Conservation (phyloP, 257 asterid genomes). For the Eustoma russellianum region DNA sequence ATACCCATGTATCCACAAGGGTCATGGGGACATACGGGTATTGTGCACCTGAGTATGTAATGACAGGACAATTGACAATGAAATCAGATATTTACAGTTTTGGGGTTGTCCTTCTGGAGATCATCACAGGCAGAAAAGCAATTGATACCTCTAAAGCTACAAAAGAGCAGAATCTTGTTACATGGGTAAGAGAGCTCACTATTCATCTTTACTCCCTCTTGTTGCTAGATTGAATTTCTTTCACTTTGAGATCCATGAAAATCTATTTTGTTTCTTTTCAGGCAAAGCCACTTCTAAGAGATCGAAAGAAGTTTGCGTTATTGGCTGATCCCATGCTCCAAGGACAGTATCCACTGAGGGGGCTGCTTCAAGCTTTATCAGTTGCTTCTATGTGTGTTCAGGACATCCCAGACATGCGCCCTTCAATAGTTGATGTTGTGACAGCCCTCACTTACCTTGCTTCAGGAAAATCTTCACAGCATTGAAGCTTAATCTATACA, state of each 20-base stretch:
- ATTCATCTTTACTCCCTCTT: neutral
- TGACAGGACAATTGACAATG: conserved; percentile 83
- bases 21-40: conserved; percentile 96
- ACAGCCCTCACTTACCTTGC: conserved; percentile 73
- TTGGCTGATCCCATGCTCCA: conserved; percentile 77
- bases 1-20: conserved; percentile 81
- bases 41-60: conserved; percentile 94
- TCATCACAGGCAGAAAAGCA: conserved; percentile 83
- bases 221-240: neutral
- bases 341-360: conserved; percentile 68
- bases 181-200: conserved; percentile 44
- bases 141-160: conserved; percentile 56
- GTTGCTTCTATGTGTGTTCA: conserved; percentile 88
- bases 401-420: conserved; percentile 66
- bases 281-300: conserved; percentile 87
- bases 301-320: conserved; percentile 53
- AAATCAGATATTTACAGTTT: conserved; percentile 89
- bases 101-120: conserved; percentile 85
- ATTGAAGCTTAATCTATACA: conserved; percentile 30
- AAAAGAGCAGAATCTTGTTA: conserved; percentile 67
- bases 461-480: conserved; percentile 43
- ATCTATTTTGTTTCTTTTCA: conserved; percentile 13
- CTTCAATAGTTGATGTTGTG: conserved; percentile 75
- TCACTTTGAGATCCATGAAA: neutral
- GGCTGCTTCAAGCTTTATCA: conserved; percentile 72